Conservation (phyloP, 192 early-diverging fungal species). For the Paraglomus occultum region DNA sequence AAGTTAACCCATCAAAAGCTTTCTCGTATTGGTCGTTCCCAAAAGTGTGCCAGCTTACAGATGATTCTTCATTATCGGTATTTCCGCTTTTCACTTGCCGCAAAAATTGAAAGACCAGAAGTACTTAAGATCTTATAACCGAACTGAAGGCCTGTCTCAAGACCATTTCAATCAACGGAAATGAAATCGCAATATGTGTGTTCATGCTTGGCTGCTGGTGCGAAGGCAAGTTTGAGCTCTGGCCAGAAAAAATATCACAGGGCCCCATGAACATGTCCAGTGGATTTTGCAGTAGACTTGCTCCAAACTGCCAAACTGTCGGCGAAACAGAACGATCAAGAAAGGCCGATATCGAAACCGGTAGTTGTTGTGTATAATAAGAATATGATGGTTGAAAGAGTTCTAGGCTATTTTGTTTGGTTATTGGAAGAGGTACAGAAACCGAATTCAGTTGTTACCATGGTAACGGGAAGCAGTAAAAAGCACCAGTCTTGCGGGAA, state of each 20-base stretch:
- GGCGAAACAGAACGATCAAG: constrained; percentile 20
- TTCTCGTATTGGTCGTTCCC: constrained; percentile 20
- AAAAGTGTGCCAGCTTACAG: constrained; percentile 13
- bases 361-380: not conserved
- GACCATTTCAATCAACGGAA: constrained; percentile 7
- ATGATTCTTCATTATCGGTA: constrained; percentile 8
- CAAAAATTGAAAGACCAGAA: not conserved
- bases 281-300: not conserved
- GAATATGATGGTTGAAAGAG: constrained; percentile 8
- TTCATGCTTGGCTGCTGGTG: not conserved
- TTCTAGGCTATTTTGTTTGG: constrained; percentile 20
- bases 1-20: constrained; percentile 22
- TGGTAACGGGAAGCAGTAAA: not conserved
- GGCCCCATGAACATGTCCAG: constrained; percentile 1
- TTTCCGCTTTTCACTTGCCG: constrained; percentile 6
- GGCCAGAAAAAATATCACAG: constrained; percentile 16
- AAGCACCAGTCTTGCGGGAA: constrained; percentile 1
- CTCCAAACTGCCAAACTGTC: not conserved
- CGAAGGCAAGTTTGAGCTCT: not conserved
- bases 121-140: constrained; percentile 3
- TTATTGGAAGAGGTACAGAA: constrained; percentile 24
- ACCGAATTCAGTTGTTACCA: not conserved
- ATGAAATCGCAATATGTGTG: constrained; percentile 6
- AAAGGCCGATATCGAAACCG: constrained; percentile 8
- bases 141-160: not conserved